Evolutionary conservation across 2,329 filamentous ascomycete genomes (phyloP).

Genomic region (Nigrograna mackinnonii): DNA sequence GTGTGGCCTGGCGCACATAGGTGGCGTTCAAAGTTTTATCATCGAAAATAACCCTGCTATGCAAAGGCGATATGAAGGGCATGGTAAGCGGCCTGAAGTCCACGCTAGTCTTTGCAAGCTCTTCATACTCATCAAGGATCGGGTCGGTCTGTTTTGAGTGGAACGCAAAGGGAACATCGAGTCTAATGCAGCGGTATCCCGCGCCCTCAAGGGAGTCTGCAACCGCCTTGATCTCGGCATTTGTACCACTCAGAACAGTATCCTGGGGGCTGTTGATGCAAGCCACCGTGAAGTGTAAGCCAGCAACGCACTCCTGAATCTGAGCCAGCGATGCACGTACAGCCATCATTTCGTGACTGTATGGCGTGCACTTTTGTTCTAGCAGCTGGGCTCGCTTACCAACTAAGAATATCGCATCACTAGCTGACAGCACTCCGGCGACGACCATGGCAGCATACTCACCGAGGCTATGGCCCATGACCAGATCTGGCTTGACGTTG

Average conservation of each 20-base stretch:
- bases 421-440: slow-evolving; percentile 35
- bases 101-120: slow-evolving; percentile 30
- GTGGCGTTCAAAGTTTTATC: slow-evolving; percentile 37
- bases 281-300: slow-evolving; percentile 14
- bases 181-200: slow-evolving; percentile 1
- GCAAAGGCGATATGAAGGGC: slow-evolving; percentile 49
- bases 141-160: slow-evolving; percentile 39
- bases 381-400: slow-evolving; percentile 31
- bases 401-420: slow-evolving; percentile 39
- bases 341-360: slow-evolving; percentile 35
- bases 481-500: slow-evolving; percentile 9
- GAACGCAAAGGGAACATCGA: slow-evolving; percentile 18
- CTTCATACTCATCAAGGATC: slow-evolving; percentile 45
- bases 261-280: slow-evolving; percentile 31
- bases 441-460: slow-evolving; percentile 43
- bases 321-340: slow-evolving; percentile 7
- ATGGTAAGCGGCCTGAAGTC: slow-evolving; percentile 11
- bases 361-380: slow-evolving; percentile 17
- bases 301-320: slow-evolving; percentile 1
- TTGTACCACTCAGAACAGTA: slow-evolving; percentile 26
- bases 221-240: slow-evolving; percentile 7
- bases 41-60: slow-evolving; percentile 45
- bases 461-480: slow-evolving; percentile 35
- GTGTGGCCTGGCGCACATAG: slow-evolving; percentile 35
- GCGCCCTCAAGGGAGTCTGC: background rate